Evolutionary conservation across 306 rosid genomes (phyloP).

Genomic region (Betula pendula): DNA sequence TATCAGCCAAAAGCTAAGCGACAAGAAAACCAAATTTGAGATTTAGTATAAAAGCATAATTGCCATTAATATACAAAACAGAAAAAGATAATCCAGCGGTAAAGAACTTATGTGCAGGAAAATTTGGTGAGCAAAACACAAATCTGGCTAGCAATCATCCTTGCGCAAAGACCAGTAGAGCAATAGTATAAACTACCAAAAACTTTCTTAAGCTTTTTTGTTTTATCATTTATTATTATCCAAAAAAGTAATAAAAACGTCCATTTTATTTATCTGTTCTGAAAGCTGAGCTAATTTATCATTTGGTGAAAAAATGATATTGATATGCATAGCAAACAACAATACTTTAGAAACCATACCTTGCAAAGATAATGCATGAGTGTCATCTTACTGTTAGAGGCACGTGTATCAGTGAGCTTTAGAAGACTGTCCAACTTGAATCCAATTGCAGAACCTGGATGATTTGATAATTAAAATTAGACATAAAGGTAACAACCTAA

Average conservation of each 20-base stretch:
- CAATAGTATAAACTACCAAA: background rate
- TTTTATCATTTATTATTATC: background rate
- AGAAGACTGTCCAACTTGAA: slow-evolving; percentile 96
- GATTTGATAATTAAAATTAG: slow-evolving; percentile 21
- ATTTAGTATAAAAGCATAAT: slow-evolving; percentile 15
- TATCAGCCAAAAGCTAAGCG: slow-evolving; percentile 72
- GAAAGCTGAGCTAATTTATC: background rate
- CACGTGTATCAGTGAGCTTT: slow-evolving; percentile 94
- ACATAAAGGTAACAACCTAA: background rate
- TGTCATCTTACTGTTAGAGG: slow-evolving; percentile 85
- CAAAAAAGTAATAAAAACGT: background rate
- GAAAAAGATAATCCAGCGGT: slow-evolving; percentile 8
- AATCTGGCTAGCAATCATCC: slow-evolving; percentile 1
- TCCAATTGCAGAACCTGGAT: slow-evolving; percentile 88
- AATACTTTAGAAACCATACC: slow-evolving; percentile 44
- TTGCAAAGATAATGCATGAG: slow-evolving; percentile 99
- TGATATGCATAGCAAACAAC: slow-evolving; percentile 14
- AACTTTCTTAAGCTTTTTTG: background rate
- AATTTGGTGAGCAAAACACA: background rate
- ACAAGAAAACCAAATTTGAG: slow-evolving; percentile 34
- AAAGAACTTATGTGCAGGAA: slow-evolving; percentile 12
- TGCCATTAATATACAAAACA: background rate
- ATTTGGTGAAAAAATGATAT: slow-evolving; percentile 14
- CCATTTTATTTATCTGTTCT: background rate
- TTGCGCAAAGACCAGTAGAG: background rate